These are phyloP conservation scores for Aspergillus amoenus DNA, from an alignment of 2,329 filamentous ascomycete species.

Conservation along the genomic window DNA sequence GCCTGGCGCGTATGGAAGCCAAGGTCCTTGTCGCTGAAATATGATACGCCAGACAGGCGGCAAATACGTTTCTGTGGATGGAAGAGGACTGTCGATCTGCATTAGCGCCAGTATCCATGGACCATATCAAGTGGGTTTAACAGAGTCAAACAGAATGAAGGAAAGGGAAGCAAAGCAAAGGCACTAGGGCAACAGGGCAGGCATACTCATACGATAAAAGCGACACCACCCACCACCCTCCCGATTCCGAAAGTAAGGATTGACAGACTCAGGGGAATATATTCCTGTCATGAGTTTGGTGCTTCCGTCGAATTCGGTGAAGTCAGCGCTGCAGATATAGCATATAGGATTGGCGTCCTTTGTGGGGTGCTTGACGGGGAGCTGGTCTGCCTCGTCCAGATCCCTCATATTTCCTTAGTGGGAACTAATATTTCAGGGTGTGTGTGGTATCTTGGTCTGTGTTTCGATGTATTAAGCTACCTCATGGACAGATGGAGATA, in stretches of 20 bases:
- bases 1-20: not conserved
- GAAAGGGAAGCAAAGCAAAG: not conserved
- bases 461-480: too few species aligned
- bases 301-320: not conserved
- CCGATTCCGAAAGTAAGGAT: not conserved
- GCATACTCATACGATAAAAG: not conserved
- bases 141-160: not conserved
- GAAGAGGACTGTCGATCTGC: not conserved
- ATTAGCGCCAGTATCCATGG: not conserved
- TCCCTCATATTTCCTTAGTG: too few species aligned
- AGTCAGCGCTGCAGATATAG: not conserved
- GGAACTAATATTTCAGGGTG: too few species aligned
- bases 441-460: too few species aligned
- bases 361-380: not conserved
- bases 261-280: not conserved
- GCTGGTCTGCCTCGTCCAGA: not conserved
- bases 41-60: slow-evolving; percentile 2
- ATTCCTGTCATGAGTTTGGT: not conserved
- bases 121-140: not conserved
- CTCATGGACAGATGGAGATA: too few species aligned
- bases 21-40: not conserved
- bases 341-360: not conserved
- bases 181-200: too few species aligned
- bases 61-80: not conserved
- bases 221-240: not conserved